These are phyloP conservation scores for Paecilomyces dactylethromorphus DNA, from an alignment of 2,329 filamentous ascomycete species.

Conservation along the genomic window DNA sequence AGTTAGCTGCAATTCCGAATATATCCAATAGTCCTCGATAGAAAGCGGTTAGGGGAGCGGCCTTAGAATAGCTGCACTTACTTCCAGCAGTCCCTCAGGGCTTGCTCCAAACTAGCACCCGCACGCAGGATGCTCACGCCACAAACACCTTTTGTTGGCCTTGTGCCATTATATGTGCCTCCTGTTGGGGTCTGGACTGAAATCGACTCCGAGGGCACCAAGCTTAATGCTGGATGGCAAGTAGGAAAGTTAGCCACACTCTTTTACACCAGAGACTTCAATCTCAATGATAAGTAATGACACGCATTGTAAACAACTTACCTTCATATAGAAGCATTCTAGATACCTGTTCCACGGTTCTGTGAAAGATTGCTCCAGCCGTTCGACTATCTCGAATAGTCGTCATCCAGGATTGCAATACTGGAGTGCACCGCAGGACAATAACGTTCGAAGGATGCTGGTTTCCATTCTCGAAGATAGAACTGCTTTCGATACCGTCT, in stretches of 20 bases:
- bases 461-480: background rate
- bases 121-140: slow-evolving; percentile 27
- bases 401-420: background rate
- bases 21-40: background rate
- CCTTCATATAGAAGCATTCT: background rate
- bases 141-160: slow-evolving; percentile 14
- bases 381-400: background rate
- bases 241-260: background rate
- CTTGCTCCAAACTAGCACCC: slow-evolving; percentile 24
- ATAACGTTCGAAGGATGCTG: background rate
- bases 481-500: background rate
- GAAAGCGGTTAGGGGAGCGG: background rate
- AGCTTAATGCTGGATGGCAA: slow-evolving; percentile 9
- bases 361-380: background rate
- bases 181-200: slow-evolving; percentile 9
- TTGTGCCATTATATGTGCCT: slow-evolving; percentile 8
- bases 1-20: background rate
- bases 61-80: slow-evolving; percentile 4
- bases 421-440: background rate
- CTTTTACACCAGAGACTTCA: background rate
- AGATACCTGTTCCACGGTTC: background rate
- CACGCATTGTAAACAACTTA: background rate
- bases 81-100: slow-evolving; percentile 20
- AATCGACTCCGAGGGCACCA: slow-evolving; percentile 8
- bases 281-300: background rate